Conservation (phyloP, 106 monocot species). For the Dendrobium catenatum region DNA sequence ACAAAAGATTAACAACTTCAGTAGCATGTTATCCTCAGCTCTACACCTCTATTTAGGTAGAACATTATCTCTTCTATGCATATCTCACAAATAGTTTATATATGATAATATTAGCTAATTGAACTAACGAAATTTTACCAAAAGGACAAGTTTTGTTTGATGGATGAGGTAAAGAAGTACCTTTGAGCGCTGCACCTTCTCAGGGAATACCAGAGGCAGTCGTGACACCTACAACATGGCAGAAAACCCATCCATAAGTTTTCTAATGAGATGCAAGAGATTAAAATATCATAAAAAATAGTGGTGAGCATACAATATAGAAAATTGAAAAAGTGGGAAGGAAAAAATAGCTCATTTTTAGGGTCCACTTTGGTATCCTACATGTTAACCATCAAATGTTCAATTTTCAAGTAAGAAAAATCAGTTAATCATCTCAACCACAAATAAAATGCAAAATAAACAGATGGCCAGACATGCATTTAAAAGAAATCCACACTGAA, state of each 20-base stretch:
- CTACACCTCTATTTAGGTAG: neutral
- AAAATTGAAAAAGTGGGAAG: neutral
- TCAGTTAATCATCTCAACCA: neutral
- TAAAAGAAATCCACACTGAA: neutral
- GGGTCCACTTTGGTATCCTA: neutral
- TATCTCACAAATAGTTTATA: neutral
- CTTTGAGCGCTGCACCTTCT: conserved; percentile 92
- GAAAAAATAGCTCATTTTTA: neutral
- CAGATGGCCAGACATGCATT: neutral
- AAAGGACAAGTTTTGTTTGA: neutral
- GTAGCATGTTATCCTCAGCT: neutral
- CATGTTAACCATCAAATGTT: neutral
- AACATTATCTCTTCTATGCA: neutral
- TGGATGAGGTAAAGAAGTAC: conserved; percentile 19
- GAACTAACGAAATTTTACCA: neutral
- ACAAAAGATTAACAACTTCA: neutral
- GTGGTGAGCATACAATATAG: neutral
- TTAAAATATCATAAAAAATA: neutral
- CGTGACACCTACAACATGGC: conserved; percentile 52
- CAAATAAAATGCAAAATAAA: neutral
- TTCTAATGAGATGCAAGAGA: neutral
- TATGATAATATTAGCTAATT: neutral
- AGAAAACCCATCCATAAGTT: neutral
- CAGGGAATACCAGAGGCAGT: conserved; percentile 67
- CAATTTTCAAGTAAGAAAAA: neutral